These are phyloP conservation scores for Trypanosoma vivax DNA, from an alignment of 208 protist species.

Conservation along the genomic window DNA sequence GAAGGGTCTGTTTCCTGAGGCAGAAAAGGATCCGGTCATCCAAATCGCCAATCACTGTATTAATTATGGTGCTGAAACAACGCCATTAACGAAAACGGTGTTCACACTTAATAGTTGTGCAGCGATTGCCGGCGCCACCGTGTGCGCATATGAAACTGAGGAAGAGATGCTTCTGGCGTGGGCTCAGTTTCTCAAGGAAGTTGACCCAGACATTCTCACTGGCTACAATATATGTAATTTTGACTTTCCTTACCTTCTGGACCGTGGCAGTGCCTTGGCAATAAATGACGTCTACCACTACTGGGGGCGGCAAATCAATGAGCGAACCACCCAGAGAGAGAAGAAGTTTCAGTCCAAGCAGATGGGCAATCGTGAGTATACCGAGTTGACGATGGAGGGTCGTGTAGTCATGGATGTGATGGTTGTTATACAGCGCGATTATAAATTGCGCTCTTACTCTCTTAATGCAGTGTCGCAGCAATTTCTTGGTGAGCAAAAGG, in stretches of 20 bases:
- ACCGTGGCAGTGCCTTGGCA: constrained; percentile 89
- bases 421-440: constrained; percentile 95
- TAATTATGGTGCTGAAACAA: constrained; percentile 68
- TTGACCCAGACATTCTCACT: constrained; percentile 95
- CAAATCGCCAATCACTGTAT: constrained; percentile 98
- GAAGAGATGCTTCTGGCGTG: constrained; percentile 91
- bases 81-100: constrained; percentile 62
- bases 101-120: constrained; percentile 95
- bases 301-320: constrained; percentile 87
- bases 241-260: constrained; percentile 98
- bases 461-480: constrained; percentile 98
- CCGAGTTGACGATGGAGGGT: constrained; percentile 96
- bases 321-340: constrained; percentile 87
- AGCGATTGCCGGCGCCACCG: constrained; percentile 93
- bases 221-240: constrained; percentile 99
- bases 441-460: constrained; percentile 99
- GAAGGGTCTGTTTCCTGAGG: constrained; percentile 97
- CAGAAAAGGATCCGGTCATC: constrained; percentile 99
- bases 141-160: constrained; percentile 93
- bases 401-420: constrained; percentile 97
- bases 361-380: constrained; percentile 97
- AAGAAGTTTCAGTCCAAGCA: constrained; percentile 96
- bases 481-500: constrained; percentile 99
- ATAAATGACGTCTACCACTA: constrained; percentile 85
- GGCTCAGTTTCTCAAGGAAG: constrained; percentile 67